phyloP scores from a whole-genome alignment of 345 rosid species.

The Linum usitatissimum region DNA sequence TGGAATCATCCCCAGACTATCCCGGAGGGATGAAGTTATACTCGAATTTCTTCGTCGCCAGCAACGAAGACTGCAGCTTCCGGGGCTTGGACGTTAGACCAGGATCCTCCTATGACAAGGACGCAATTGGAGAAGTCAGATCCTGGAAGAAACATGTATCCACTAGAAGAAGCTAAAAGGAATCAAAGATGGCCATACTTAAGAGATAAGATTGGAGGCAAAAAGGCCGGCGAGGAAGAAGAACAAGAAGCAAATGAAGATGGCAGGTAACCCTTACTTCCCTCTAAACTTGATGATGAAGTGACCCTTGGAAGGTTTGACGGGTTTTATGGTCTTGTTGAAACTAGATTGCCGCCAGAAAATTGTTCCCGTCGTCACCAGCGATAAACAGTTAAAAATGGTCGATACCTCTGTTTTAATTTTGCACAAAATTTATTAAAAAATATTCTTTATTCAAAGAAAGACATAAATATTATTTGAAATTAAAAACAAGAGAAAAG shows the following conservation, averaged over 20 bases:
- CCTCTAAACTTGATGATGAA: conserved; percentile 17
- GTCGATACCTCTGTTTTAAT: too few species aligned
- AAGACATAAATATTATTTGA: too few species aligned
- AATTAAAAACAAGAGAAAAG: too few species aligned
- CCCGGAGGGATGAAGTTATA: conserved; percentile 25
- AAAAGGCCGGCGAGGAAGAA: conserved; percentile 44
- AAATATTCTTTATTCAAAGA: too few species aligned
- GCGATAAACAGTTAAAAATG: too few species aligned
- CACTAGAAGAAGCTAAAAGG: neutral
- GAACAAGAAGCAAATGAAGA: conserved; percentile 30
- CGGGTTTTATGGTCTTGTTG: neutral
- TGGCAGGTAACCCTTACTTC: conserved; percentile 27
- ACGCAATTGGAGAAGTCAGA: neutral
- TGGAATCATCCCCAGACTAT: conserved; percentile 38
- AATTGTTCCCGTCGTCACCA: too few species aligned
- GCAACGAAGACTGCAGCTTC: conserved; percentile 20
- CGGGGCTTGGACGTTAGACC: conserved; percentile 14
- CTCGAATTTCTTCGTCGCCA: conserved; percentile 14
- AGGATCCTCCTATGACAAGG: neutral
- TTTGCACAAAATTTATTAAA: too few species aligned
- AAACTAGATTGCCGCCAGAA: too few species aligned
- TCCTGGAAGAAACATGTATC: neutral
- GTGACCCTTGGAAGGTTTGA: neutral
- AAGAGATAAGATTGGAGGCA: conserved; percentile 33
- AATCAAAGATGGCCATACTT: conserved; percentile 19